These are phyloP conservation scores for Phoma sp. DNA, from an alignment of 2,329 filamentous ascomycete genomes.

Conservation along the genomic window DNA sequence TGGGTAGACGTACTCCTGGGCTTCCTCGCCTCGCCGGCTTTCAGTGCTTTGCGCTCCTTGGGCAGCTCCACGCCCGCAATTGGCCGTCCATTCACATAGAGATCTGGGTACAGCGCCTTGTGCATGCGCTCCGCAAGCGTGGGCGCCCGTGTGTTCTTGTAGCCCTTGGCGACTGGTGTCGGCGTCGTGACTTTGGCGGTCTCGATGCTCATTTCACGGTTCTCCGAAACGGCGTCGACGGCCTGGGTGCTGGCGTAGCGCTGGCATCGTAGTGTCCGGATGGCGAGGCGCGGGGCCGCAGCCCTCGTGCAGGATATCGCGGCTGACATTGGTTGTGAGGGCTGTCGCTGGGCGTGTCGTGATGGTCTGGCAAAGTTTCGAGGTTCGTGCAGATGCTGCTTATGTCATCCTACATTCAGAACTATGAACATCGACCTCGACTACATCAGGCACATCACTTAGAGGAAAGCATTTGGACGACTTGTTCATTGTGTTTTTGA, in stretches of 20 bases:
- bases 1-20: slow-evolving; percentile 15
- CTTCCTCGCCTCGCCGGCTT: slow-evolving; percentile 9
- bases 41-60: slow-evolving; percentile 2
- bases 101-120: slow-evolving; percentile 25
- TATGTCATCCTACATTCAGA: slow-evolving; percentile 7
- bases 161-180: background rate
- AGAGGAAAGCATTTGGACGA: too few species aligned
- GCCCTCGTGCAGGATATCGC: slow-evolving; percentile 67
- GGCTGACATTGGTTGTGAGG: slow-evolving; percentile 61
- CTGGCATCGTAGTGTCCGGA: slow-evolving; percentile 24
- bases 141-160: slow-evolving; percentile 3
- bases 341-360: slow-evolving; percentile 19
- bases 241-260: slow-evolving; percentile 32
- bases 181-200: slow-evolving; percentile 3
- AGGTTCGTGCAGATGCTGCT: slow-evolving; percentile 1
- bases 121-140: slow-evolving; percentile 28
- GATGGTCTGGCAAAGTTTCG: slow-evolving; percentile 33
- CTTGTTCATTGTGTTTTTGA: background rate
- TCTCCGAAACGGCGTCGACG: slow-evolving; percentile 13
- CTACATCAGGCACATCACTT: too few species aligned
- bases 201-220: slow-evolving; percentile 18
- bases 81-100: slow-evolving; percentile 16
- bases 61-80: slow-evolving; percentile 5
- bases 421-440: background rate
- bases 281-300: slow-evolving; percentile 31